phyloP scores from a whole-genome alignment of 257 asterid species.

The Cinchona pubescens region DNA sequence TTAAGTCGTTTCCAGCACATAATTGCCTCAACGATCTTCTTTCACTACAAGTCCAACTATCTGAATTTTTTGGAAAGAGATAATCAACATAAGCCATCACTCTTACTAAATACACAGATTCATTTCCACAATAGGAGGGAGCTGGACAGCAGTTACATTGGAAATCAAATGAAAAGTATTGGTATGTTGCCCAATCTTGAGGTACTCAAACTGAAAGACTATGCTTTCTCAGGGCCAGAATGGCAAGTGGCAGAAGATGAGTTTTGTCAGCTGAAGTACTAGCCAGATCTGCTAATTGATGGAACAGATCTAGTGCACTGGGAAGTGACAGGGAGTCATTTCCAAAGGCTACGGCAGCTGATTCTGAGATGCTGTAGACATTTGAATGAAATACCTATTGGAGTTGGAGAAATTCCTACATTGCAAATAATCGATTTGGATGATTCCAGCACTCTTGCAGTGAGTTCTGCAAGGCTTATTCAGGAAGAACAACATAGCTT shows the following conservation, averaged over 20 bases:
- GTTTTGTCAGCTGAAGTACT: conserved; percentile 3
- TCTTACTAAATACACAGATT: background rate
- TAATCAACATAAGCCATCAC: background rate
- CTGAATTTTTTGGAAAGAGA: conserved; percentile 13
- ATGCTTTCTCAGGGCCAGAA: conserved; percentile 7
- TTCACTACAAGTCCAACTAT: no score
- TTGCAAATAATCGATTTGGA: conserved; percentile 29
- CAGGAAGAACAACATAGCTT: conserved; percentile 28
- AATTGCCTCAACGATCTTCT: conserved; percentile 12
- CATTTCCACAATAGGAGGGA: background rate
- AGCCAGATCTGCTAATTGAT: conserved; percentile 9
- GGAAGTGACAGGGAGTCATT: conserved; percentile 12
- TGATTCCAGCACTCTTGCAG: conserved; percentile 24
- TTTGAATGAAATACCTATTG: conserved; percentile 27
- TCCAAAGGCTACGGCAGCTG: conserved; percentile 23
- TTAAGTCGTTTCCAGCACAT: conserved; percentile 1
- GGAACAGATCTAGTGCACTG: conserved; percentile 3
- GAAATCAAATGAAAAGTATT: background rate
- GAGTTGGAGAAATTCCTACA: conserved; percentile 29
- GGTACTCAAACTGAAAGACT: conserved; percentile 9
- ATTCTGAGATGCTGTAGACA: conserved; percentile 19
- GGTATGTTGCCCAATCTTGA: conserved; percentile 8
- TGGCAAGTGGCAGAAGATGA: background rate
- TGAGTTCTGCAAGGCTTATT: conserved; percentile 29
- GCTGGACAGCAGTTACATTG: conserved; percentile 13